A percentile compares a stretch with the other conserved stretches of the same genome.
Conservation (phyloP, 164 flowering plant species). For the Pachysandra terminalis region DNA sequence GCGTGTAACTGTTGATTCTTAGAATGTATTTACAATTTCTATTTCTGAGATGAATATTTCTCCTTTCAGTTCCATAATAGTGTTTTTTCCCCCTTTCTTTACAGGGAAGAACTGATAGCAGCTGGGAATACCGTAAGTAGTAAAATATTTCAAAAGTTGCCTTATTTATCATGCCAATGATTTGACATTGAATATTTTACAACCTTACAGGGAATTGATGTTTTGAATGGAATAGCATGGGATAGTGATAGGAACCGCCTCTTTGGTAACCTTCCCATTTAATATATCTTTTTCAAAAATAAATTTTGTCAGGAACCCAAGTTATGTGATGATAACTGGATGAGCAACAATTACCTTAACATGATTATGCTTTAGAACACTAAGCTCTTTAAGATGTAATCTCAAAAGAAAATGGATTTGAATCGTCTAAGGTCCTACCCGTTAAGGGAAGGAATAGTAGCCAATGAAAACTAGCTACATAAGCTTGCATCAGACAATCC, state of each 20-base stretch:
- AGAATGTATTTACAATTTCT: not conserved
- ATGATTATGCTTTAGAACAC: not conserved
- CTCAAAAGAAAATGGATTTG: not conserved
- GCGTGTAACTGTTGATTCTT: not conserved
- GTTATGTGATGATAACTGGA: not conserved
- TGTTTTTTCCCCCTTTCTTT: slow-evolving; percentile 10
- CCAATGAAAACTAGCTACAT: too few relatives aligned
- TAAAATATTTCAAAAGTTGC: not conserved
- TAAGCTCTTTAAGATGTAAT: not conserved
- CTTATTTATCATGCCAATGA: not conserved
- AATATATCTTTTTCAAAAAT: not conserved
- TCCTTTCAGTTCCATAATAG: not conserved
- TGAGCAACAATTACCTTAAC: not conserved
- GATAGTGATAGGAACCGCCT: slow-evolving; percentile 57
- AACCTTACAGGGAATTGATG: slow-evolving; percentile 61
- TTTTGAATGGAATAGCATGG: slow-evolving; percentile 98
- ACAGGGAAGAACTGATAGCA: slow-evolving; percentile 44
- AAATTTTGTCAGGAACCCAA: not conserved
- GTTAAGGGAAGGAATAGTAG: too few relatives aligned
- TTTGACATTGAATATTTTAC: not conserved
- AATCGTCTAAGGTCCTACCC: too few relatives aligned
- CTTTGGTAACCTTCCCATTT: slow-evolving; percentile 52
- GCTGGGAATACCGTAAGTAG: slow-evolving; percentile 53
- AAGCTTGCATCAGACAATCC: too few relatives aligned
- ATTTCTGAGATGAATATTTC: not conserved